Conservation (phyloP, 345 rosid genomes). For the Pugionium dolabratum region DNA sequence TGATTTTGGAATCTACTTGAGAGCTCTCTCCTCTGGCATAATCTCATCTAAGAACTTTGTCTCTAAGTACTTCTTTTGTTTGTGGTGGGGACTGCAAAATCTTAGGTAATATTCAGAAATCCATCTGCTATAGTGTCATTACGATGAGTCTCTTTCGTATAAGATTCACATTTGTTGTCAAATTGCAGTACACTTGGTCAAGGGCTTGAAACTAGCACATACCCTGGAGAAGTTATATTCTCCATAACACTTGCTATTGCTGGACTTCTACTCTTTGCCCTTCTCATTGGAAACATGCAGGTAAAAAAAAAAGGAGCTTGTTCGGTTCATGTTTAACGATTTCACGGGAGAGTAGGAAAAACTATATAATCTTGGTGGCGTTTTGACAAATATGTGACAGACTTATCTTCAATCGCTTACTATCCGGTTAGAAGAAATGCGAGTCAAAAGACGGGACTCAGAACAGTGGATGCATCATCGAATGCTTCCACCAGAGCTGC, state of each 20-base stretch:
- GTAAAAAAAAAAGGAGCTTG: conserved; percentile 39
- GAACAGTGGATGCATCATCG: conserved; percentile 99
- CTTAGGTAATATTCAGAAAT: conserved; percentile 55
- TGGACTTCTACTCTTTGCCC: conserved; percentile 93
- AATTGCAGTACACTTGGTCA: conserved; percentile 88
- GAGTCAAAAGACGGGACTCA: conserved; percentile 96
- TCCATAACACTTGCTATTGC: conserved; percentile 82
- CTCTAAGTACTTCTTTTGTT: conserved; percentile 78
- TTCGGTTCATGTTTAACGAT: background rate
- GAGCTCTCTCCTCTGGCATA: conserved; percentile 68
- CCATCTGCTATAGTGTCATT: background rate
- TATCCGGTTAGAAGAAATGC: conserved; percentile 95
- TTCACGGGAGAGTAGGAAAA: background rate
- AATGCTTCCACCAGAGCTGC: conserved; percentile 86
- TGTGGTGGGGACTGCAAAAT: conserved; percentile 99
- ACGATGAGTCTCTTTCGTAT: background rate
- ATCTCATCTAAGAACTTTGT: conserved; percentile 69
- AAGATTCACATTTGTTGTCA: conserved; percentile 15
- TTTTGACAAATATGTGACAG: conserved; percentile 42
- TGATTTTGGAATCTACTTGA: conserved; percentile 74
- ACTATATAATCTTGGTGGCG: background rate
- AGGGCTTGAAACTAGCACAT: conserved; percentile 92
- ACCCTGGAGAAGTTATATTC: conserved; percentile 83
- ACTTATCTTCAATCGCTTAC: conserved; percentile 98
- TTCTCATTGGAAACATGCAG: conserved; percentile 99